phyloP scores from a whole-genome alignment of 176 grass and related monocot species.

The Oryza coarctata region DNA sequence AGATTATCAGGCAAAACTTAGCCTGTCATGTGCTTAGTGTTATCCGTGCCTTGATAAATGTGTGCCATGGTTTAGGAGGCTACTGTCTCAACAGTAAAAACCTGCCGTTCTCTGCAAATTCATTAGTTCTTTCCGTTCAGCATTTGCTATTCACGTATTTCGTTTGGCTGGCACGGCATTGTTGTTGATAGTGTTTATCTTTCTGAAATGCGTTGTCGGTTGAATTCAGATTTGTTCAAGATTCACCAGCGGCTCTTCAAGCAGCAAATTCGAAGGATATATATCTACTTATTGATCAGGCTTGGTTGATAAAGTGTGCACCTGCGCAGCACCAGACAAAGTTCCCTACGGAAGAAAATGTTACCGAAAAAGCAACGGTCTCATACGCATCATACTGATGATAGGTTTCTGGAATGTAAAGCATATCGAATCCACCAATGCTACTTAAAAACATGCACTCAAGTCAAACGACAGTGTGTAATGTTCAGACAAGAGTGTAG shows the following conservation, averaged over 20 bases:
- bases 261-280: background rate
- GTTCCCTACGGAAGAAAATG: too few species aligned
- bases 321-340: too few species aligned
- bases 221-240: background rate
- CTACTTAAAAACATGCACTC: background rate
- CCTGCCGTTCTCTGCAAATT: too few species aligned
- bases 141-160: background rate
- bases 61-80: background rate
- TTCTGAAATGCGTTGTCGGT: too few species aligned
- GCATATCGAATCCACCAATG: background rate
- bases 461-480: conserved; percentile 2
- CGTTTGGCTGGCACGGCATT: background rate
- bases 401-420: background rate
- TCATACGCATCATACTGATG: background rate
- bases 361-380: background rate
- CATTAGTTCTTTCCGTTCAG: too few species aligned
- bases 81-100: too few species aligned
- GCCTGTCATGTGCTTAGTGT: background rate
- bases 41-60: too few species aligned
- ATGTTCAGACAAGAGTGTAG: conserved; percentile 12
- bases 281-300: too few species aligned
- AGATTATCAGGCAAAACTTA: background rate
- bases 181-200: background rate
- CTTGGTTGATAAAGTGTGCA: too few species aligned
- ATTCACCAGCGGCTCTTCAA: background rate